Evolutionary conservation across 1,284 basidiomycete species (phyloP).

Genomic region (Phlebopus sp.): DNA sequence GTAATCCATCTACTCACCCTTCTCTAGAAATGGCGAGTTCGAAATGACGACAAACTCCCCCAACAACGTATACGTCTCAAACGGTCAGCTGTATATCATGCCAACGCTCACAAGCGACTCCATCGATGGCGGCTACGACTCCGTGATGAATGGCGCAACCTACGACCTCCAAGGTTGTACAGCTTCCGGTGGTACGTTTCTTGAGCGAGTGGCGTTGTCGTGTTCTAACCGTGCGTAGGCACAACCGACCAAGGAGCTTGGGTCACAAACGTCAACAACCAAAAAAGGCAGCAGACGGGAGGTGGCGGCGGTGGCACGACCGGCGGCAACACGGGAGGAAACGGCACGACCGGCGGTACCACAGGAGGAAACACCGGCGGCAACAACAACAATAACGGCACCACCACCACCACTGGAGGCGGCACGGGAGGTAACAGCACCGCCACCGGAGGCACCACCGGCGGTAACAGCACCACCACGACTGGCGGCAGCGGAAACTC

Average conservation of each 20-base stretch:
- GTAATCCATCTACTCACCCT: slow-evolving; percentile 5
- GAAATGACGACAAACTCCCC: slow-evolving; percentile 69
- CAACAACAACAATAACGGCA: slow-evolving; percentile 1
- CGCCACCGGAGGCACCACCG: background rate
- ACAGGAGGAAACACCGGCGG: slow-evolving; percentile 11
- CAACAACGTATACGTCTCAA: slow-evolving; percentile 68
- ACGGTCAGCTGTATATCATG: slow-evolving; percentile 74
- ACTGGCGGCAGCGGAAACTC: slow-evolving; percentile 12
- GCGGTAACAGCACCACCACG: slow-evolving; percentile 2
- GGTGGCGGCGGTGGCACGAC: slow-evolving; percentile 1
- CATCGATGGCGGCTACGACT: slow-evolving; percentile 46
- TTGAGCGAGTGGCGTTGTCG: slow-evolving; percentile 14
- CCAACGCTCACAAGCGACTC: slow-evolving; percentile 75
- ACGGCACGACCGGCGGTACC: slow-evolving; percentile 4
- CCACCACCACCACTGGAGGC: slow-evolving; percentile 1
- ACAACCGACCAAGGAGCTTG: slow-evolving; percentile 17
- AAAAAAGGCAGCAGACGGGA: slow-evolving; percentile 27
- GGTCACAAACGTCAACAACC: slow-evolving; percentile 5
- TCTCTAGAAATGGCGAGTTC: slow-evolving; percentile 68
- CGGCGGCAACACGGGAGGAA: background rate
- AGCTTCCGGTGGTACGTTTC: slow-evolving; percentile 28
- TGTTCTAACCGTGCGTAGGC: slow-evolving; percentile 4
- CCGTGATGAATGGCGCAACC: slow-evolving; percentile 61
- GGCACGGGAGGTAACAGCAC: slow-evolving; percentile 18
- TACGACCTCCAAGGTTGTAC: slow-evolving; percentile 73